These are phyloP conservation scores for Brettanomyces nanus DNA, from an alignment of 805 yeast species.

Conservation along the genomic window DNA sequence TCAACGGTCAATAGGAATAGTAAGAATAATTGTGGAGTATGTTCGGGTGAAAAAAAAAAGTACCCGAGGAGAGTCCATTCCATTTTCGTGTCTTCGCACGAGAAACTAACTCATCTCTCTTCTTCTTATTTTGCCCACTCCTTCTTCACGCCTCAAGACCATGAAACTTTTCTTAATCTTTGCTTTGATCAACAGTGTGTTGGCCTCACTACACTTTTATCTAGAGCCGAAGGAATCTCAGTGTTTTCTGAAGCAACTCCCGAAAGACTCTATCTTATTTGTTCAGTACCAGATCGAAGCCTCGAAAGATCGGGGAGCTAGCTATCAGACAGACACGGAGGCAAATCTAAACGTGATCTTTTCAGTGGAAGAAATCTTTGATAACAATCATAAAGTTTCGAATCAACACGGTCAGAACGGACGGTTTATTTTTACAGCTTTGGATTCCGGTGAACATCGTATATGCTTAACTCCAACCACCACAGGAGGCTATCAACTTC, in stretches of 20 bases:
- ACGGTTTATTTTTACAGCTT: slow-evolving; percentile 72
- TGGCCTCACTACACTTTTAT: slow-evolving; percentile 36
- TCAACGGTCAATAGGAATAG: no score
- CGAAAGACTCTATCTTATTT: slow-evolving; percentile 39
- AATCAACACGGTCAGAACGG: slow-evolving; percentile 51
- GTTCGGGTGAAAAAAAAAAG: no score
- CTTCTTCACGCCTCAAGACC: no score
- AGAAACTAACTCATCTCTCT: no score
- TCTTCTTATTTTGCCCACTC: no score
- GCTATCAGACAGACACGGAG: slow-evolving; percentile 1
- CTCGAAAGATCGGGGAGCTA: slow-evolving; percentile 17
- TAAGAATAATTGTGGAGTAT: no score
- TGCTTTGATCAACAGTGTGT: no score
- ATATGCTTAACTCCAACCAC: slow-evolving; percentile 53
- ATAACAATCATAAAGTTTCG: slow-evolving; percentile 71
- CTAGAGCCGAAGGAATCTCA: slow-evolving; percentile 41
- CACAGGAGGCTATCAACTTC: slow-evolving; percentile 28
- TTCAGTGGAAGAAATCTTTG: slow-evolving; percentile 56
- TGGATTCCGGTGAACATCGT: slow-evolving; percentile 78
- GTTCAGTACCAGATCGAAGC: slow-evolving; percentile 43
- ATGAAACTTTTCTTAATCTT: no score
- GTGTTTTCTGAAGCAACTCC: slow-evolving; percentile 51
- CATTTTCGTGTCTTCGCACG: no score
- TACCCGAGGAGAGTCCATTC: no score
- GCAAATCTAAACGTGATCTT: slow-evolving; percentile 13